Evolutionary conservation across 352 stramenopile genomes (phyloP), one percentile per base, ranked within the genome.

Genomic region (Globisporangium uncinulatum): DNA sequence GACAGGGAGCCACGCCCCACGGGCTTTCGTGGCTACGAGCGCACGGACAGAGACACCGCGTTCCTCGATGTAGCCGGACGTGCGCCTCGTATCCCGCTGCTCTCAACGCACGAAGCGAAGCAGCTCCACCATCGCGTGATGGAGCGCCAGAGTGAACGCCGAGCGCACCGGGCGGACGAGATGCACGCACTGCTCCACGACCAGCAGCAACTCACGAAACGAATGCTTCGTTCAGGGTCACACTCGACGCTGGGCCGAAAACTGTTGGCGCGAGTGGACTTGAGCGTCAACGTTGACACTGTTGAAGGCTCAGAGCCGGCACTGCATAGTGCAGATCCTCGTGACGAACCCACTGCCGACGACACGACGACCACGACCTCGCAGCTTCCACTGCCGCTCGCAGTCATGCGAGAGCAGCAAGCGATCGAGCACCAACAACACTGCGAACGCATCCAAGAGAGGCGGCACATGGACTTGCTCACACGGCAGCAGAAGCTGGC

Each of bases 121-220:
- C 34, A 34, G 41, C 29, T 60, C 1, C 67, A 78, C 37, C 24
- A 48, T 14, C 62, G 34, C n/a, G 15, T 56, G 1, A 47, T 64
- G 9, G 66, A 53, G 17, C 73, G 58, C 54, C 66, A 71, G 24
- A 55, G 56, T 24, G 42, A 55, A 8, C 9, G 37, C 19, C 49
- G 49, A 13, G 55, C 50, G 37, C n/a, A 3, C 42, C 69, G 54
- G 45, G 65, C 51, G 9, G 49, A 76, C 39, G 52, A 76, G 24
- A 39, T 79, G 45, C 45, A 59, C 7, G 39, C 47, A 24, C 39
- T 70, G 29, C 48, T 81, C 32, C 58, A 65, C 15, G 36, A 71
- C 6, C 72, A 81, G 34, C 55, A 74, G 34, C 32, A 47, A 19
- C 19, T 61, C 21, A 78, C 69, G 53, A 73, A 42, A 20, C 65